Conservation (phyloP, 2,329 filamentous ascomycete species). For the Exophiala sp. region DNA sequence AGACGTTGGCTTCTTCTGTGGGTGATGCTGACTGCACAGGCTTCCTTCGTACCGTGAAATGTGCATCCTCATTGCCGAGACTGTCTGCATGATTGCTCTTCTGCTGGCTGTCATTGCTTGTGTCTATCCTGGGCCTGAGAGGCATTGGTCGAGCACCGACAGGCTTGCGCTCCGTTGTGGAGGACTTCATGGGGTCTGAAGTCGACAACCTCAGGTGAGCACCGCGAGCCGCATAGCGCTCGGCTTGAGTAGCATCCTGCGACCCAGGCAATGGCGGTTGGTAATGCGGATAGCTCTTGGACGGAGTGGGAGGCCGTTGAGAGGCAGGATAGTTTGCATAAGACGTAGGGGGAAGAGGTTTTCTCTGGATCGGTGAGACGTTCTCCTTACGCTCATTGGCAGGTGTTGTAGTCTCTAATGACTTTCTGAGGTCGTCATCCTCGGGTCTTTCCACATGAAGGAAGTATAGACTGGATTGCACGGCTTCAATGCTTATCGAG, state of each 20-base stretch:
- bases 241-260: slow-evolving; percentile 16
- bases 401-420: slow-evolving; percentile 36
- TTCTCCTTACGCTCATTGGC: slow-evolving; percentile 9
- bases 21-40: slow-evolving; percentile 8
- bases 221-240: slow-evolving; percentile 20
- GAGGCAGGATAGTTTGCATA: slow-evolving; percentile 24
- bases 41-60: slow-evolving; percentile 15
- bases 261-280: slow-evolving; percentile 14
- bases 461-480: slow-evolving; percentile 86
- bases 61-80: slow-evolving; percentile 1
- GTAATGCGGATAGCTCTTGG: slow-evolving; percentile 25
- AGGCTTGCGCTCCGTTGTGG: slow-evolving; percentile 15
- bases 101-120: background rate
- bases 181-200: background rate
- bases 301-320: slow-evolving; percentile 19
- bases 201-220: slow-evolving; percentile 17
- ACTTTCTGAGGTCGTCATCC: slow-evolving; percentile 46
- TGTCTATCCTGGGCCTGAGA: background rate
- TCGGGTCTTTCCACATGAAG: slow-evolving; percentile 70
- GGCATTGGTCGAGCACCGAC: slow-evolving; percentile 21
- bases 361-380: slow-evolving; percentile 23
- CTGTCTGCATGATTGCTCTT: background rate
- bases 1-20: background rate
- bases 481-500: slow-evolving; percentile 81
- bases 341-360: slow-evolving; percentile 26